phyloP scores from a whole-genome alignment of 2,329 filamentous ascomycete species.

The Metarhizium guizhouense region DNA sequence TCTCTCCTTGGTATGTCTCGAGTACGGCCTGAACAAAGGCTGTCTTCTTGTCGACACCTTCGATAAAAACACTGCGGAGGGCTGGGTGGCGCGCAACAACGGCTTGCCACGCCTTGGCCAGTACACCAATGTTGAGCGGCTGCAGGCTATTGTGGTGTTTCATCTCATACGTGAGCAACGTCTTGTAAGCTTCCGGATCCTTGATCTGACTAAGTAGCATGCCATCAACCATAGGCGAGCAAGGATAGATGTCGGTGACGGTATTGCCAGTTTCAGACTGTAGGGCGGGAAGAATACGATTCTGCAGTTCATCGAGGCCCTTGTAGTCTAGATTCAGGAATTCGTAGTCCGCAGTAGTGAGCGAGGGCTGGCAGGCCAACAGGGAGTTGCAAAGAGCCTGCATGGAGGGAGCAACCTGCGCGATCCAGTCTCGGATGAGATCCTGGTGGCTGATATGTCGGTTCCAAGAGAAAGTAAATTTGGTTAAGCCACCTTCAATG shows the following conservation, averaged over 20 bases:
- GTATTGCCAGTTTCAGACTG: slow-evolving; percentile 9
- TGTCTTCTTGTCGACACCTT: slow-evolving; percentile 1
- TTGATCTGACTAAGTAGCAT: slow-evolving; percentile 23
- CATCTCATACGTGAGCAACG: slow-evolving; percentile 11
- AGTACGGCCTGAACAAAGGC: slow-evolving; percentile 6
- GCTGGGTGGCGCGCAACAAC: slow-evolving; percentile 7
- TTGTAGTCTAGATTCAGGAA: slow-evolving; percentile 15
- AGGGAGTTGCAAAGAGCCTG: neutral
- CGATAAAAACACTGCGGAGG: slow-evolving; percentile 7
- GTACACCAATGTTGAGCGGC: slow-evolving; percentile 1
- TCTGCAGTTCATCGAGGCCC: slow-evolving; percentile 16
- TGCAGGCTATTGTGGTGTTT: neutral
- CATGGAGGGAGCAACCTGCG: slow-evolving; percentile 1
- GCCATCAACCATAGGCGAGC: slow-evolving; percentile 27
- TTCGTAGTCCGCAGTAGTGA: slow-evolving; percentile 1
- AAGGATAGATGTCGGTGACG: slow-evolving; percentile 27
- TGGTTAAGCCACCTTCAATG: slow-evolving; percentile 1
- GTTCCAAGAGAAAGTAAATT: slow-evolving; percentile 5
- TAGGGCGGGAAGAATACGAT: slow-evolving; percentile 11
- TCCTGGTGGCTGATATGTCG: slow-evolving; percentile 1
- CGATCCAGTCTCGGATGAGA: slow-evolving; percentile 4
- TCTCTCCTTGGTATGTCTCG: neutral
- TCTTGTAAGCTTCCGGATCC: slow-evolving; percentile 10
- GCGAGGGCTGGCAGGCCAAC: neutral
- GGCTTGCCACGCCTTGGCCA: slow-evolving; percentile 10